Base-by-base conservation (phyloP, 1,139 yeast species). In the Hanseniaspora uvarum region DNA sequence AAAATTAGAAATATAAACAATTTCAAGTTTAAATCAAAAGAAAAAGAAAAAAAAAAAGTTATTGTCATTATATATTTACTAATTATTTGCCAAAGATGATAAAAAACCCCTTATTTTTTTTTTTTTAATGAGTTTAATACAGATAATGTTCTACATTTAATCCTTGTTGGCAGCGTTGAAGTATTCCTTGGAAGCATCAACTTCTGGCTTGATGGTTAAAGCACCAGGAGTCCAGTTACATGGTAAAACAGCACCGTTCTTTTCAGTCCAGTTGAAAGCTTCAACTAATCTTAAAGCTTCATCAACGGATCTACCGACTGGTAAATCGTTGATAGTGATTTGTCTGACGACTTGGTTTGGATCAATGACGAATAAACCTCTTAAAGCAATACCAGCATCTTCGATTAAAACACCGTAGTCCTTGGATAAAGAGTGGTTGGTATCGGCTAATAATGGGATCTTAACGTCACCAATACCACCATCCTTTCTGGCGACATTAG, bases 201-300 rank as follows among this genome's bases (percentile, higher is more conserved):
- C 92, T 65, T 78, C 84, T 67, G 95, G 92, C 74, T 85, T 83
- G 77, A 89, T 89, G 74, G 96, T 86, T 68, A 86, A 95, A 59
- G 87, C 72, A 76, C 97, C 97, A 75, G 94, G 89, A 65, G 86
- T 86, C 97, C 98, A 92, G 94, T 88, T 89, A 72, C 97, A 96
- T 66, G 96, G 96, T 76, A 95, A 86, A 63, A 92, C 97, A 75
- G 92, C 95, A 75, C 97, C 96, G 80, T 89, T 76, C 79, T 86
- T 84, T 74, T 89, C 96, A 68, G 95, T 84, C 87, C 92, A 88
- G 78, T 89, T 94, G 95, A 92, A 89, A 66, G 96, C 97, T 71
- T 92, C 97, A 62, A 92, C 81, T 71, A 92, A 82, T 84, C 98
- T 88, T 70, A 86, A 78, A 63, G 96, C 85, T 79, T 92, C 98